Evolutionary conservation across 2,329 filamentous ascomycete species (phyloP).

Genomic region (Ceratocystis huliohia): DNA sequence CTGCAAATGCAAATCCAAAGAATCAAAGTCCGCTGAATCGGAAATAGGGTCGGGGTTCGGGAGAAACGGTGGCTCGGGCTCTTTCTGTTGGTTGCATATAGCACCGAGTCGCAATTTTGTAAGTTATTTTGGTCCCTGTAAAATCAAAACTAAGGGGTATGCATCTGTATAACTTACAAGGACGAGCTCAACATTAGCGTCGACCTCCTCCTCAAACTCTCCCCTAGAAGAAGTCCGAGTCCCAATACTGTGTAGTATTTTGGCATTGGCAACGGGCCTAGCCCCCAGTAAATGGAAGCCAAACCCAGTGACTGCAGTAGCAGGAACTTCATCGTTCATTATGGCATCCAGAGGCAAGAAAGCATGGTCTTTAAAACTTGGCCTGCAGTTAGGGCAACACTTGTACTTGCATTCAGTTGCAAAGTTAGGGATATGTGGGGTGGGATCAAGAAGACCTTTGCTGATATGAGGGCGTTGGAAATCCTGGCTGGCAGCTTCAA

Average conservation of each 20-base stretch:
- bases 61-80: conserved; percentile 11
- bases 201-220: background rate
- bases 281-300: conserved; percentile 36
- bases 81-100: background rate
- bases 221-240: background rate
- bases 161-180: background rate
- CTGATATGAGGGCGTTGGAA: conserved; percentile 21
- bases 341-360: conserved; percentile 41
- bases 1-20: background rate
- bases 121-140: background rate
- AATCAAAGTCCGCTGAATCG: background rate
- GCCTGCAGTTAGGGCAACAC: conserved; percentile 38
- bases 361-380: conserved; percentile 32
- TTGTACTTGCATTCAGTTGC: conserved; percentile 13
- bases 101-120: background rate
- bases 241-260: conserved; percentile 22
- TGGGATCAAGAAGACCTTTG: conserved; percentile 20
- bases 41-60: background rate
- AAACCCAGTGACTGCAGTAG: conserved; percentile 39
- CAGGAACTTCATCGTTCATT: conserved; percentile 37
- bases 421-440: conserved; percentile 23
- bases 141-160: background rate
- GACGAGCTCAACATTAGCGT: background rate
- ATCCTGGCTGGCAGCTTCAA: conserved; percentile 21
- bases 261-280: conserved; percentile 34